phyloP scores from a whole-genome alignment of 2,329 filamentous ascomycete species.

The Neodidymelliopsis sp. region DNA sequence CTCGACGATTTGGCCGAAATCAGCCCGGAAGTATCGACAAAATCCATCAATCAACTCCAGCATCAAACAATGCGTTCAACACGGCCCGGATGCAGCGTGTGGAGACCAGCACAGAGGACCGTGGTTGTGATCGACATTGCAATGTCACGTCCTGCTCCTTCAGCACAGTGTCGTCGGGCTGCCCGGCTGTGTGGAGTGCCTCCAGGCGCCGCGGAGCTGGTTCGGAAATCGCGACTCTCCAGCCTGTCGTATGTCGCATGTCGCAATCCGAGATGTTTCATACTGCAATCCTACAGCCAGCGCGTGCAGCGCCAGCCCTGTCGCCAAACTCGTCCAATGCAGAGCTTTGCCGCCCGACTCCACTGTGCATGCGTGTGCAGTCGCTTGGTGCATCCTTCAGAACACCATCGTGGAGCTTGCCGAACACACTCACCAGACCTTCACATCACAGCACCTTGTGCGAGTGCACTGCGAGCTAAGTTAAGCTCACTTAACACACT shows the following conservation, averaged over 20 bases:
- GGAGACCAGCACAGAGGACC: background rate
- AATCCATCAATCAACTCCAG: background rate
- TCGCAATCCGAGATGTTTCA: constrained; percentile 5
- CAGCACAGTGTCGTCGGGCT: background rate
- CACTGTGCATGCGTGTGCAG: background rate
- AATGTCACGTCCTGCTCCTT: background rate
- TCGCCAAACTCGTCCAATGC: constrained; percentile 13
- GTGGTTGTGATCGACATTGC: background rate
- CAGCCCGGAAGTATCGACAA: background rate
- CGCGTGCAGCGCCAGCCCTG: constrained; percentile 14
- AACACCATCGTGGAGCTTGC: background rate
- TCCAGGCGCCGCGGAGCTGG: background rate
- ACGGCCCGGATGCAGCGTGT: background rate
- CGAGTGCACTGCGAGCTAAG: constrained; percentile 1
- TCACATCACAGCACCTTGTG: no score
- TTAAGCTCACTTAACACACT: background rate
- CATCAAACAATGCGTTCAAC: background rate
- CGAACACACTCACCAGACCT: background rate
- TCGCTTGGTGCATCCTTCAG: background rate
- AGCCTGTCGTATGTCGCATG: constrained; percentile 5
- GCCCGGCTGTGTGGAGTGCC: background rate
- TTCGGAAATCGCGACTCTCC: background rate
- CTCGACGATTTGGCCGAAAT: background rate
- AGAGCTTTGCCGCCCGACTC: constrained; percentile 1
- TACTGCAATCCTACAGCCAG: background rate